Percentiles rank a stretch among this genome's conserved stretches.
Conservation (phyloP, 176 grass and related monocot genomes). For the Panicum miliaceum region DNA sequence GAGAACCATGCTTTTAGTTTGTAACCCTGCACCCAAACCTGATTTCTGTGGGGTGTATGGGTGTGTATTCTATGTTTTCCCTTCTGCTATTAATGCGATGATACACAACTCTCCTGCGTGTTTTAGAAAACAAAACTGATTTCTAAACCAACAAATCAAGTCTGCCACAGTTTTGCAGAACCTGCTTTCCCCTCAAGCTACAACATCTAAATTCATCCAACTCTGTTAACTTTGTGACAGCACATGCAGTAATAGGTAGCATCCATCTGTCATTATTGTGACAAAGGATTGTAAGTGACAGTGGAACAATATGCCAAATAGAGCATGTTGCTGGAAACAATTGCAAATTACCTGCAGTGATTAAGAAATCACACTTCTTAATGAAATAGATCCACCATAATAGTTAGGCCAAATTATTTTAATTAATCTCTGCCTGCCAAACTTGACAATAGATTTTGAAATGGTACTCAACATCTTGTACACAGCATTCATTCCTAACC, state of each 20-base stretch:
- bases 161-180: background rate
- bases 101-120: background rate
- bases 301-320: conserved; percentile 25
- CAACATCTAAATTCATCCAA: conserved; percentile 38
- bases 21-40: background rate
- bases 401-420: conserved; percentile 5
- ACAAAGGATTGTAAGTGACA: conserved; percentile 9
- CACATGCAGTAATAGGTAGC: conserved; percentile 14
- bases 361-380: conserved; percentile 20
- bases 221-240: conserved; percentile 26
- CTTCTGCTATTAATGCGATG: background rate
- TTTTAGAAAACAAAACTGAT: background rate
- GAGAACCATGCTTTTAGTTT: background rate
- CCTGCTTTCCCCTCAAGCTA: background rate
- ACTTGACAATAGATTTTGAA: conserved; percentile 31
- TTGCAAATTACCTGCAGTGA: background rate
- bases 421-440: background rate
- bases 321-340: background rate
- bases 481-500: conserved; percentile 23
- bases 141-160: conserved; percentile 17
- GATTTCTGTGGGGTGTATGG: background rate
- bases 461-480: background rate
- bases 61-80: background rate
- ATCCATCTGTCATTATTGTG: conserved; percentile 28
- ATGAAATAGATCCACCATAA: conserved; percentile 9